phyloP scores from a whole-genome alignment of 1,284 basidiomycete species.

The Chiua sp. region DNA sequence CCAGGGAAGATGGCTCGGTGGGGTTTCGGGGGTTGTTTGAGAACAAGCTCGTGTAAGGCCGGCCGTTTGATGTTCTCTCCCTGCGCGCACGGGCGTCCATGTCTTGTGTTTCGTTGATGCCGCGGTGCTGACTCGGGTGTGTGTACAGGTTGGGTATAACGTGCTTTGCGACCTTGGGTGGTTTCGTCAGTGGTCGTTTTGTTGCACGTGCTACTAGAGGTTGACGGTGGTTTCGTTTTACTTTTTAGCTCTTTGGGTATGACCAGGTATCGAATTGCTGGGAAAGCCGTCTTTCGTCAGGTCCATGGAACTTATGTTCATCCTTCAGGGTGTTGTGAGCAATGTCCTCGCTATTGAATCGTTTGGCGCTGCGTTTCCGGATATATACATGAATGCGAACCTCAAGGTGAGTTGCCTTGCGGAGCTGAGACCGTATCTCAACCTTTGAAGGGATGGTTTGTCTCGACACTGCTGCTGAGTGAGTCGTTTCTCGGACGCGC shows the following conservation, averaged over 20 bases:
- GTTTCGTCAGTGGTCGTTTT: slow-evolving; percentile 31
- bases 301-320: slow-evolving; percentile 8
- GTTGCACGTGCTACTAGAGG: neutral
- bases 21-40: slow-evolving; percentile 36
- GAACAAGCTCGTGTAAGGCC: slow-evolving; percentile 35
- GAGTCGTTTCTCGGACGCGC: slow-evolving; percentile 12
- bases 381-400: slow-evolving; percentile 33
- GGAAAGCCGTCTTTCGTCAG: neutral
- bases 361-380: slow-evolving; percentile 39
- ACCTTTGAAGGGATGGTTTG: slow-evolving; percentile 35
- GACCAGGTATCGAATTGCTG: slow-evolving; percentile 31
- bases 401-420: slow-evolving; percentile 29
- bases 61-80: neutral
- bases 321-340: slow-evolving; percentile 36
- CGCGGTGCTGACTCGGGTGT: too few species aligned
- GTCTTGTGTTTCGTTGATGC: too few species aligned
- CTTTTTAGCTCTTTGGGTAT: slow-evolving; percentile 36
- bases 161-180: slow-evolving; percentile 38
- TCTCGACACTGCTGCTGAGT: slow-evolving; percentile 38
- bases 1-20: slow-evolving; percentile 23
- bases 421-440: too few species aligned
- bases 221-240: slow-evolving; percentile 6
- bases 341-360: slow-evolving; percentile 41
- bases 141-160: slow-evolving; percentile 36
- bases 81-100: too few species aligned